phyloP scores from a whole-genome alignment of 2,329 filamentous ascomycete species.

The Ceratocystis cubensis region DNA sequence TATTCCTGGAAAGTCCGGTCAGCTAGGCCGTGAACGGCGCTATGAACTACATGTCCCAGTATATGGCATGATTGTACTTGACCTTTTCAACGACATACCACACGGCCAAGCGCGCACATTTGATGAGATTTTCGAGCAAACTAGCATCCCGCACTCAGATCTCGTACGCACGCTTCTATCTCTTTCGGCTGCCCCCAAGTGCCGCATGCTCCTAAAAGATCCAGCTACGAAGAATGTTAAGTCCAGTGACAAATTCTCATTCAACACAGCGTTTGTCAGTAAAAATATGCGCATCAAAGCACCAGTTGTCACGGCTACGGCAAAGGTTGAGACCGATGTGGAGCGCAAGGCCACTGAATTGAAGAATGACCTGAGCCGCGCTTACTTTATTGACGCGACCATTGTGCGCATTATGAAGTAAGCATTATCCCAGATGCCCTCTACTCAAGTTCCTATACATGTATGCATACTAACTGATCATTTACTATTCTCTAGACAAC shows the following conservation, averaged over 20 bases:
- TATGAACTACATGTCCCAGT: slow-evolving; percentile 91
- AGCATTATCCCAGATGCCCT: slow-evolving; percentile 28
- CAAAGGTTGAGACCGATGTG: slow-evolving; percentile 67
- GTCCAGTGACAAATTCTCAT: slow-evolving; percentile 62
- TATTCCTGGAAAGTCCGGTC: slow-evolving; percentile 54
- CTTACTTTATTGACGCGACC: slow-evolving; percentile 61
- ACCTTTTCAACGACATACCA: slow-evolving; percentile 73
- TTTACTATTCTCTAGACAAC: slow-evolving; percentile 41
- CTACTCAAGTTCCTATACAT: background rate
- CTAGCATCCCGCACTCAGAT: slow-evolving; percentile 63
- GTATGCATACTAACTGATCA: slow-evolving; percentile 24
- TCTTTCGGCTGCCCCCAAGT: slow-evolving; percentile 72
- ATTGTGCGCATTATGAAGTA: slow-evolving; percentile 81
- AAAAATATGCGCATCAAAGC: slow-evolving; percentile 82
- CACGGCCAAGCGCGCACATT: slow-evolving; percentile 36
- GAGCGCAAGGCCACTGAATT: slow-evolving; percentile 60
- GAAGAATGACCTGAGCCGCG: slow-evolving; percentile 60
- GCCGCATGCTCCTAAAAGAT: slow-evolving; percentile 65
- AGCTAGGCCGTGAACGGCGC: slow-evolving; percentile 50
- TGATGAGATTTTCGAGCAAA: slow-evolving; percentile 72
- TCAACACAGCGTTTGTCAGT: slow-evolving; percentile 70
- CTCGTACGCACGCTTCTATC: slow-evolving; percentile 68
- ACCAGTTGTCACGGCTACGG: slow-evolving; percentile 65
- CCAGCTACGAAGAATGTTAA: slow-evolving; percentile 69
- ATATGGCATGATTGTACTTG: slow-evolving; percentile 77